phyloP scores from a whole-genome alignment of 78 protist genomes.

The Andalucia godoyi region DNA sequence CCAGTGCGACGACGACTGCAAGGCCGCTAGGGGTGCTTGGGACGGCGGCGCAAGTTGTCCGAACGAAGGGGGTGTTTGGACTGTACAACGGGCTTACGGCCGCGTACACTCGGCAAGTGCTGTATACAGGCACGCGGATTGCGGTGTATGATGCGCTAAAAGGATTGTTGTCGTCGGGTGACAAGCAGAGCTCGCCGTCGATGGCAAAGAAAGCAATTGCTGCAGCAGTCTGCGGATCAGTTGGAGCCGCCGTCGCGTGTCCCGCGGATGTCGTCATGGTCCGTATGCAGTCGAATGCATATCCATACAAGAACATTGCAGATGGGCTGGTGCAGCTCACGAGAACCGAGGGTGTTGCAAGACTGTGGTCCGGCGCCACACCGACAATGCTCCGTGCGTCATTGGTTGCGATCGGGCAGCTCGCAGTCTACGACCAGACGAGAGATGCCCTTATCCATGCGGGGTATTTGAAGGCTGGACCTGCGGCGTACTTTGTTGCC shows the following conservation, averaged over 20 bases:
- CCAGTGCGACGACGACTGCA: no score
- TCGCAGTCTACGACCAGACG: constrained; percentile 11
- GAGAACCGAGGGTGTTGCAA: constrained; percentile 35
- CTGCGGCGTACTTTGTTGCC: no score
- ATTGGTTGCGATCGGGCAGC: constrained; percentile 11
- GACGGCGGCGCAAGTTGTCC: background rate
- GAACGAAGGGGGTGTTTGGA: background rate
- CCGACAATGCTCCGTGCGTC: constrained; percentile 12
- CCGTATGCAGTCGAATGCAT: constrained; percentile 37
- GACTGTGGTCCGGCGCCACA: background rate
- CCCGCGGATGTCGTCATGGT: constrained; percentile 45
- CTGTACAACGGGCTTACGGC: constrained; percentile 1
- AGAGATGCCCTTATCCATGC: background rate
- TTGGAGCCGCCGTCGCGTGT: constrained; percentile 14
- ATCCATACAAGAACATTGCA: constrained; percentile 44
- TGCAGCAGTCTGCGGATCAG: constrained; percentile 1
- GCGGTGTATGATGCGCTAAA: background rate
- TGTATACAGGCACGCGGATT: background rate
- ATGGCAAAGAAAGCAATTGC: background rate
- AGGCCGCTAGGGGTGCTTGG: background rate
- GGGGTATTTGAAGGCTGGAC: no score
- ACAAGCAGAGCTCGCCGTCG: background rate
- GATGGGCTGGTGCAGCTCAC: constrained; percentile 47
- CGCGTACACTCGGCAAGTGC: background rate
- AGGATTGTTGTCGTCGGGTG: no score